Base-by-base conservation (phyloP, 768 basidiomycete species). In the Leccinum obscurum region DNA sequence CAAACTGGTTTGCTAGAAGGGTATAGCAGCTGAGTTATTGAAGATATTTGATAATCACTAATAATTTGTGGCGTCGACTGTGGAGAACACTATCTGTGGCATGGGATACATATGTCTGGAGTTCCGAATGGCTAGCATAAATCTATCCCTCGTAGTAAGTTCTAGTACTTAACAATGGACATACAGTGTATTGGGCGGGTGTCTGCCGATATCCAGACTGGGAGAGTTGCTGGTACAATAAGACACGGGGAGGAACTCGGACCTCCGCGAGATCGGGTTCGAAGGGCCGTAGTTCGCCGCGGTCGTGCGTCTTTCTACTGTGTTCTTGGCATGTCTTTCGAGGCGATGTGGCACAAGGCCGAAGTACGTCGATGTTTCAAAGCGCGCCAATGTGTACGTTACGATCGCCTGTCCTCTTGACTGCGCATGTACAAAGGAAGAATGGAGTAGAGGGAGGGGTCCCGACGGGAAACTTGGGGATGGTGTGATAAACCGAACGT, bases 1-100 rank as follows among this genome's bases (percentile, higher is more conserved):
- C 17, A 6, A 17, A 9, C 28, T 62, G 51, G 28, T 35, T 15
- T 49, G 46, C 2, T 14, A 53, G 51, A 4, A 54, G 35, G 62
- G 26, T 41, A n/a, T 62, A 5, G 13, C 22, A 10, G 28, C 28
- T 20, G 51, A 56, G 28, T 9, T 34, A 15, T 49, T 62, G 52
- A 55, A 56, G 9, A 30, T 62, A 26, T 59, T 57, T 34, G 56
- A 59, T 14, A 46, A 30, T 34, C 44, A 46, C 8, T 46, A 11
- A 24, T 24, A 24, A 24, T 24, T 44, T 35, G 34, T 34, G 32
- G 32, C 10, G 34, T 35, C 34, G 3, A 32, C 30, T 35, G 5
- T 15, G 37, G 37, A 15, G 14, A 22, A 20, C 44, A 0, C 20
- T 20, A 10, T 44, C 17, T 44, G 6, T n/a, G 44, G 9, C 37